These are phyloP conservation scores for Mrakia blollopis DNA, from an alignment of 768 basidiomycete species.

Conservation along the genomic window DNA sequence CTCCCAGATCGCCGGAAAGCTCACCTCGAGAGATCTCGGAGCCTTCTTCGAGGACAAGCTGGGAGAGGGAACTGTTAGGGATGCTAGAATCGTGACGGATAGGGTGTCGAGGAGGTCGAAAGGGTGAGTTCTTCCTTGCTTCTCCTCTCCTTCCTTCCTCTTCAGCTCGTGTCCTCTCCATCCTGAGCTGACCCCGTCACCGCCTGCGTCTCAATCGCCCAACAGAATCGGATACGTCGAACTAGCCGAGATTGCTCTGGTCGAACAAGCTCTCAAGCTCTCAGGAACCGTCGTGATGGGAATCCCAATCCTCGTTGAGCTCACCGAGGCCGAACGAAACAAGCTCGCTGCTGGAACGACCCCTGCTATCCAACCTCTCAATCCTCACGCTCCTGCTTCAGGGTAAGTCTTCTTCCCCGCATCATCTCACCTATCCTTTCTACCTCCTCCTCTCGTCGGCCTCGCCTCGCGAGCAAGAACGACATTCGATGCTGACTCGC, in stretches of 20 bases:
- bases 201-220: neutral
- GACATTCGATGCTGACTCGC: neutral
- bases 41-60: slow-evolving; percentile 98
- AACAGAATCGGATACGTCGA: slow-evolving; percentile 95
- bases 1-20: slow-evolving; percentile 92
- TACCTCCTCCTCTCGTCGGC: neutral
- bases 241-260: slow-evolving; percentile 81
- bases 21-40: slow-evolving; percentile 94
- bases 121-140: slow-evolving; percentile 57
- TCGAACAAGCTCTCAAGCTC: slow-evolving; percentile 81
- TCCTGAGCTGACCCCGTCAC: neutral
- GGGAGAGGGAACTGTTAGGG: slow-evolving; percentile 88
- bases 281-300: slow-evolving; percentile 98
- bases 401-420: slow-evolving; percentile 30
- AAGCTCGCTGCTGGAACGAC: slow-evolving; percentile 33
- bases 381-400: slow-evolving; percentile 31
- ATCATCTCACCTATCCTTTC: neutral
- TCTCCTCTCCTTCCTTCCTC: neutral
- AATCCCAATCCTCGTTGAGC: slow-evolving; percentile 90
- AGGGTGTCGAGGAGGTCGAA: slow-evolving; percentile 93
- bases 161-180: neutral
- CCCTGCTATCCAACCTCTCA: slow-evolving; percentile 33
- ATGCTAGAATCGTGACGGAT: slow-evolving; percentile 93
- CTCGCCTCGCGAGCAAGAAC: neutral
- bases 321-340: slow-evolving; percentile 91